These are phyloP conservation scores for Phoenix dactylifera DNA, from an alignment of 176 grass and related monocot species.

Conservation along the genomic window DNA sequence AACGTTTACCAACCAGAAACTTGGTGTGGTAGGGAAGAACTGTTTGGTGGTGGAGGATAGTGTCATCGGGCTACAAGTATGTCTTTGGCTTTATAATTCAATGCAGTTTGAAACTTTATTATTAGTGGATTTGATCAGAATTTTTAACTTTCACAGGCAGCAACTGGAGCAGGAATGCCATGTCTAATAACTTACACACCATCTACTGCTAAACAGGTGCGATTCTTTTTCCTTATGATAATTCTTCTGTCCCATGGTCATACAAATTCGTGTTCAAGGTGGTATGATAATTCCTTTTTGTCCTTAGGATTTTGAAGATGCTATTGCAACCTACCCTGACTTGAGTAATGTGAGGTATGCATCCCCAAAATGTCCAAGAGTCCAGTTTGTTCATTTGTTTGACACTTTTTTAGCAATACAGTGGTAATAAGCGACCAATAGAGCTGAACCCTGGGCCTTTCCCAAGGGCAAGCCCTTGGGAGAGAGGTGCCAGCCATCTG, in stretches of 20 bases:
- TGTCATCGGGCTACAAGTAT: constrained; percentile 85
- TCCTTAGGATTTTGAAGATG: constrained; percentile 71
- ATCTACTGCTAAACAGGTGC: constrained; percentile 89
- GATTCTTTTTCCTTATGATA: constrained; percentile 3
- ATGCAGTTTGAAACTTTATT: background rate
- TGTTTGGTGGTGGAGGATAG: constrained; percentile 98
- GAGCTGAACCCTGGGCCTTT: too few species aligned
- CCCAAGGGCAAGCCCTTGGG: too few species aligned
- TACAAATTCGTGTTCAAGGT: background rate
- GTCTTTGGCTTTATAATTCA: constrained; percentile 18
- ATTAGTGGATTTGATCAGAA: constrained; percentile 7
- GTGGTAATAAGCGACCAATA: too few species aligned
- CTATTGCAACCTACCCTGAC: constrained; percentile 84
- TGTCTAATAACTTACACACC: constrained; percentile 90
- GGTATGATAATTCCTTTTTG: too few species aligned
- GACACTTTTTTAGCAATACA: too few species aligned
- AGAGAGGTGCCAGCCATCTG: too few species aligned
- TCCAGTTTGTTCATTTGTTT: too few species aligned
- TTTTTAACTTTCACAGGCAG: constrained; percentile 46
- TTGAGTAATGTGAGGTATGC: constrained; percentile 67
- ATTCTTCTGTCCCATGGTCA: background rate
- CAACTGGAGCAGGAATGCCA: constrained; percentile 84
- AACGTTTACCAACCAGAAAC: constrained; percentile 42
- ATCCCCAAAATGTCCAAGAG: too few species aligned
- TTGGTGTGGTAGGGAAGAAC: constrained; percentile 59